Evolutionary conservation across 2,329 filamentous ascomycete species (phyloP).

Genomic region (Penicillium brevicompactum): DNA sequence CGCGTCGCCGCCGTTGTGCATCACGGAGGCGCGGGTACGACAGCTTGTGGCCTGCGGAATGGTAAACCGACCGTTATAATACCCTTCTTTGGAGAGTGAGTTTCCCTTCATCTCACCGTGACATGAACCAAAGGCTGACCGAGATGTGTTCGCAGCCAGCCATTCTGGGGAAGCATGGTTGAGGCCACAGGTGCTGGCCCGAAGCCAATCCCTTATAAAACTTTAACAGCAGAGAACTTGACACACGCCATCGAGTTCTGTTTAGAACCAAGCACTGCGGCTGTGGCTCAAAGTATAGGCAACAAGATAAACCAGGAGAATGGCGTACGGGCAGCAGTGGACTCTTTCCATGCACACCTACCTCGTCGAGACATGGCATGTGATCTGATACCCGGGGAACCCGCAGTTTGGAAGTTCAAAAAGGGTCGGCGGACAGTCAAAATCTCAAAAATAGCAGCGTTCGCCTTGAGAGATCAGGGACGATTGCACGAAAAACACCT

Average conservation of each 20-base stretch:
- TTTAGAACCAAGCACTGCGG: slow-evolving; percentile 38
- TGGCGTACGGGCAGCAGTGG: slow-evolving; percentile 44
- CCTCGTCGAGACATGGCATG: slow-evolving; percentile 25
- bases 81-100: slow-evolving; percentile 55
- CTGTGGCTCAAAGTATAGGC: slow-evolving; percentile 38
- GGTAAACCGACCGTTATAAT: slow-evolving; percentile 57
- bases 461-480: slow-evolving; percentile 25
- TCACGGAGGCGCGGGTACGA: slow-evolving; percentile 60
- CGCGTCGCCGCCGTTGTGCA: slow-evolving; percentile 57
- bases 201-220: slow-evolving; percentile 49
- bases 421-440: neutral
- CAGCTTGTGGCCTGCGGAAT: slow-evolving; percentile 53
- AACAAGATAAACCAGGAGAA: slow-evolving; percentile 45
- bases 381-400: slow-evolving; percentile 19
- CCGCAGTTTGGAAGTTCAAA: slow-evolving; percentile 29
- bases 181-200: slow-evolving; percentile 52
- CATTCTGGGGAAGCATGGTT: slow-evolving; percentile 57
- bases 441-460: slow-evolving; percentile 24
- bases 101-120: neutral
- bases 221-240: slow-evolving; percentile 47
- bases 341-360: slow-evolving; percentile 46
- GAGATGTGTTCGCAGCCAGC: slow-evolving; percentile 36
- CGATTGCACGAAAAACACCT: slow-evolving; percentile 24
- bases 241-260: slow-evolving; percentile 49
- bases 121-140: neutral